phyloP scores from a whole-genome alignment of 2,329 filamentous ascomycete species.

The Elsinoe arachidis region DNA sequence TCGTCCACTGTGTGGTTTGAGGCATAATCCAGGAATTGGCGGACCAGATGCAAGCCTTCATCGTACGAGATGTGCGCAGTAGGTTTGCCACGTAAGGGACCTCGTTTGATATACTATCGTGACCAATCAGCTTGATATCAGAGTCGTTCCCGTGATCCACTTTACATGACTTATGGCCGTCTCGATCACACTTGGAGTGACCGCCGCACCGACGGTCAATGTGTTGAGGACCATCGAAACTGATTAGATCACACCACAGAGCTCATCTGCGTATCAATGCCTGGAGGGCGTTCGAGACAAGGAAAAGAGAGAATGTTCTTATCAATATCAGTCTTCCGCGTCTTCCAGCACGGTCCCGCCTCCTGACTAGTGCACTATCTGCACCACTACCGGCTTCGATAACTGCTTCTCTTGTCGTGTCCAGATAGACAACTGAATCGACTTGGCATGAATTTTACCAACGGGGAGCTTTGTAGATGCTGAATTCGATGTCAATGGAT shows the following conservation, averaged over 20 bases:
- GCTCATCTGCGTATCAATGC: background rate
- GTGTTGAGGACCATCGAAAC: conserved; percentile 62
- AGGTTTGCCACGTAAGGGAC: conserved; percentile 65
- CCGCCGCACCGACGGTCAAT: conserved; percentile 68
- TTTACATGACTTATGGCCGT: conserved; percentile 80
- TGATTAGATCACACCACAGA: background rate
- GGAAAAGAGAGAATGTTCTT: background rate
- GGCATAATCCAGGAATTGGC: conserved; percentile 74
- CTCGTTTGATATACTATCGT: conserved; percentile 69
- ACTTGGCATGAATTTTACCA: background rate
- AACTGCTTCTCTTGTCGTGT: no score
- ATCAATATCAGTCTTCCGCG: background rate
- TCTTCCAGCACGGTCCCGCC: conserved; percentile 1
- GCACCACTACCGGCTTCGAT: background rate
- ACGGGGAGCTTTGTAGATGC: background rate
- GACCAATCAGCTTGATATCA: background rate
- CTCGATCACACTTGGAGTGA: conserved; percentile 78
- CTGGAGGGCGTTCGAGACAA: no score
- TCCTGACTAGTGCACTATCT: conserved; percentile 1
- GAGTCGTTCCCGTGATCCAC: background rate
- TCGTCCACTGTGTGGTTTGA: conserved; percentile 90
- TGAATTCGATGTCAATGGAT: background rate
- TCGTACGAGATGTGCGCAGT: conserved; percentile 91
- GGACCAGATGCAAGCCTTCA: conserved; percentile 79
- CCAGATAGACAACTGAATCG: no score